These are phyloP conservation scores for Coniella vitis DNA, from an alignment of 2,329 filamentous ascomycete genomes.

Conservation along the genomic window DNA sequence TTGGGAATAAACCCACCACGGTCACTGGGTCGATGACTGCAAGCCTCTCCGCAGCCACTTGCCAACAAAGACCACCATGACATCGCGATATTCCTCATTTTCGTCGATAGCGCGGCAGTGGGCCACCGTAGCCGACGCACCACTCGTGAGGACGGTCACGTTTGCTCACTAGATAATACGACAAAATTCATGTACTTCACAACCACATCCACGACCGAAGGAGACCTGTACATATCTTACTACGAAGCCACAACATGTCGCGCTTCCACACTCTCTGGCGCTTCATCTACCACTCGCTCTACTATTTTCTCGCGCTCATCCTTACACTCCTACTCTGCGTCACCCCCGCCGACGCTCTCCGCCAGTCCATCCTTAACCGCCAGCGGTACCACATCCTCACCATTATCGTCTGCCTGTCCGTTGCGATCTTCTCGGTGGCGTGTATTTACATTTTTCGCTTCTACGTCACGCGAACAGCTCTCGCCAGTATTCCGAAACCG, in stretches of 20 bases:
- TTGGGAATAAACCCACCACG: no score
- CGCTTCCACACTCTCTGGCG: slow-evolving; percentile 54
- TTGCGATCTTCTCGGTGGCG: slow-evolving; percentile 61
- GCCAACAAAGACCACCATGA: slow-evolving; percentile 16
- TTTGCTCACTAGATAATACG: slow-evolving; percentile 13
- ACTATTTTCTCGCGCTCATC: slow-evolving; percentile 68
- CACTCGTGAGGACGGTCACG: background rate
- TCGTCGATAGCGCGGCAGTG: slow-evolving; percentile 14
- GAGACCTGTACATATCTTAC: background rate
- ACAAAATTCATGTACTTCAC: no score
- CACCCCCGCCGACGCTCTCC: slow-evolving; percentile 74
- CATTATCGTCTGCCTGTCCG: slow-evolving; percentile 66
- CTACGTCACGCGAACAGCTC: slow-evolving; percentile 74
- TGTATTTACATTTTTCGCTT: slow-evolving; percentile 80
- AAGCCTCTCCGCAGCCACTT: background rate
- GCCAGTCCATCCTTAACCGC: slow-evolving; percentile 60
- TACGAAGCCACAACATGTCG: slow-evolving; percentile 7
- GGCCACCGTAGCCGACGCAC: slow-evolving; percentile 10
- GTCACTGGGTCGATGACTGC: background rate
- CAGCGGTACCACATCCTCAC: slow-evolving; percentile 79
- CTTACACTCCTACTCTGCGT: slow-evolving; percentile 68
- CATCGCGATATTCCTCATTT: slow-evolving; percentile 12
- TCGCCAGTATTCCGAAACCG: slow-evolving; percentile 76
- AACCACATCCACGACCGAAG: background rate
- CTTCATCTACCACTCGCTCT: slow-evolving; percentile 75